Evolutionary conservation across 139 green algal genomes (phyloP), one percentile per base, ranked within the genome.

Genomic region (Pedinophyceae sp.): DNA sequence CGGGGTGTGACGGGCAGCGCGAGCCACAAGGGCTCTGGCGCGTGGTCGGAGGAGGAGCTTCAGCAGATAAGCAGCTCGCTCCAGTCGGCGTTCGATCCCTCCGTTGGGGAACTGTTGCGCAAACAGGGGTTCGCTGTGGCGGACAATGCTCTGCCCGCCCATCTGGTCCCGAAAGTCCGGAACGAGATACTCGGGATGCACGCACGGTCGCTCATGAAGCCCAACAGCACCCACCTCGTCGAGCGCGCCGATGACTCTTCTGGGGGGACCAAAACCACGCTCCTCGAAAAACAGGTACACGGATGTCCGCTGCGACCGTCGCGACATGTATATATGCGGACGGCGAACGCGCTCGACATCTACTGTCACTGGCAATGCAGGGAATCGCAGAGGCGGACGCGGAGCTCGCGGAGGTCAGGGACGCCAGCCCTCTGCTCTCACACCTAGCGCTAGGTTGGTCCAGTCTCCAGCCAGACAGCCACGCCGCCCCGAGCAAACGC

Each of bases 141-240:
- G 0, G 70, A 83, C 25, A 52, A 53, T 10, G 48, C 74, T 0
- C 70, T 83, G 5, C 54, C 56, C 0, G 18, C n/a, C 0, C 26
- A 41, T 5, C 4, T 54, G 0, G 29, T 56, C 0, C 38, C 28
- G 0, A 38, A 26, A 2, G 57, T 82, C 15, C 52, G 74, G 1
- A 34, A 17, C 0, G 74, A 82, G 54, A 48, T 82, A 2, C 22
- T 54, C 2, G 22, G 25, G 3, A 30, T 82, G 45, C 64, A 60
- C 27, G 15, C 48, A 15, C 17, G 4, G 0, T 16, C 53, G 2
- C 52, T 54, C 3, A 76, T 83, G 67, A 65, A 71, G 54, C 63
- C 68, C 7, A 87, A 87, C 68, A 59, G 49, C 62, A 87, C 79
- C 0, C 77, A 87, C 43, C 59, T 87, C 15, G 69, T 78, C 17